phyloP scores from a whole-genome alignment of 139 green algal species.

The Coelastrella sp. region DNA sequence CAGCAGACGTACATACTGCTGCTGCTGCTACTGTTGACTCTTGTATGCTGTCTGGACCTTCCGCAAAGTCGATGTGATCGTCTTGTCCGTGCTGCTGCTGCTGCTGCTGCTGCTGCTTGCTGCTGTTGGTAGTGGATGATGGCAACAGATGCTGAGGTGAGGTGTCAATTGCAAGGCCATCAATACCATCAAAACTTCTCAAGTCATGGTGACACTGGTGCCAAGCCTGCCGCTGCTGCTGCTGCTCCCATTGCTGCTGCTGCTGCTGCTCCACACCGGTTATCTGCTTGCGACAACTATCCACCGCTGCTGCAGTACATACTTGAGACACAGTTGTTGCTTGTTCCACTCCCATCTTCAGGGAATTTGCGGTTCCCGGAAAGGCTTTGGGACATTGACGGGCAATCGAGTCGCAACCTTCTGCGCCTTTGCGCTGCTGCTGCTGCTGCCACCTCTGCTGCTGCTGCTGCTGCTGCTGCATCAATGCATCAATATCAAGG shows the following conservation, averaged over 20 bases:
- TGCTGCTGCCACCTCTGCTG: too few relatives aligned
- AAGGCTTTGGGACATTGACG: too few relatives aligned
- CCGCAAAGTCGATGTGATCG: too few relatives aligned
- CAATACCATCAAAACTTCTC: too few relatives aligned
- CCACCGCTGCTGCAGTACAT: neutral
- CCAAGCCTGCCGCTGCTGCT: constrained; percentile 29
- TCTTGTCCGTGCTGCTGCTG: neutral
- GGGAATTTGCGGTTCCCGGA: too few relatives aligned
- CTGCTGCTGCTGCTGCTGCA: constrained; percentile 32
- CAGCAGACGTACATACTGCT: too few relatives aligned
- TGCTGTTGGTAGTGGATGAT: neutral
- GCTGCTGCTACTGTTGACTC: constrained; percentile 16
- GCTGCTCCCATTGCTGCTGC: constrained; percentile 20
- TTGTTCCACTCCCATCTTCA: too few relatives aligned
- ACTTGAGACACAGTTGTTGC: neutral
- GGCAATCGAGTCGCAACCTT: too few relatives aligned
- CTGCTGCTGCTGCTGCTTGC: constrained; percentile 22
- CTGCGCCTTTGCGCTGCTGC: neutral
- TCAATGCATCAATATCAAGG: neutral
- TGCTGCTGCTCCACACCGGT: neutral
- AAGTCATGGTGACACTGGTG: too few relatives aligned
- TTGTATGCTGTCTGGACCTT: too few relatives aligned
- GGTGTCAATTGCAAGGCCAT: too few relatives aligned
- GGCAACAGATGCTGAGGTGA: too few relatives aligned
- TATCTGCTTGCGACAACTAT: neutral